Base-by-base conservation (phyloP, 2,329 filamentous ascomycete species). In the Didymella keratinophila region DNA sequence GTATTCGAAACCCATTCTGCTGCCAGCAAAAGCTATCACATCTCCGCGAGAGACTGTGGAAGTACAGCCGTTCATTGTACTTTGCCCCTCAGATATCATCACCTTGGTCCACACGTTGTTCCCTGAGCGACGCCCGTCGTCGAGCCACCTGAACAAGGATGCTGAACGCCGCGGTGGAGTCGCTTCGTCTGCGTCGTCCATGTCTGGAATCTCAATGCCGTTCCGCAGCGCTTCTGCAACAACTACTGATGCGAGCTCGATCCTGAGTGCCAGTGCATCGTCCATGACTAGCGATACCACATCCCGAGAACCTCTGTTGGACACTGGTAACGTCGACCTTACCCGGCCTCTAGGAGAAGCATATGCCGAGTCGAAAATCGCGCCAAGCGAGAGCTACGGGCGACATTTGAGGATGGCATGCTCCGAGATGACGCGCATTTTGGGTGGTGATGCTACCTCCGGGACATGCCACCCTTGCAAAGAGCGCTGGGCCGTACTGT, bases 41-140 rank as follows among this genome's bases (percentile, higher is more conserved):
- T 91, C 89, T 4, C 80, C 91, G 11, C 82, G 89, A 61, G 90
- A 93, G 75, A 92, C 89, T n/a, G 85, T 84, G 20, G 89, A 92
- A 75, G 89, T 92, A 10, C 90, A 90, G 70, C 90, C 89, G 30
- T 95, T 92, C 71, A 81, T 96, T 69, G 89, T 94, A 32, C 78
- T 97, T 64, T 91, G 90, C 71, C 87, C 91, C 34, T 85, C 90
- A 39, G 93, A 97, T 74, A 80, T 96, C 64, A 81, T 90, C 34
- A 93, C 91, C 2, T 79, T 96, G 68, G 86, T 96, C 62, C 92
- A 95, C 74, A 89, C 90, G 11, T 84, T 97, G 14, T 96, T 93
- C 71, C 93, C 93, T 0, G 89, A 92, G 68, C 83, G 84, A 52
- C 82, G 89, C 39, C 87, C 89, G 1, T 81, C 83, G 34, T 91